Evolutionary conservation across 306 rosid species (phyloP), one percentile per base, ranked within the genome.

Genomic region (Rubus idaeus): DNA sequence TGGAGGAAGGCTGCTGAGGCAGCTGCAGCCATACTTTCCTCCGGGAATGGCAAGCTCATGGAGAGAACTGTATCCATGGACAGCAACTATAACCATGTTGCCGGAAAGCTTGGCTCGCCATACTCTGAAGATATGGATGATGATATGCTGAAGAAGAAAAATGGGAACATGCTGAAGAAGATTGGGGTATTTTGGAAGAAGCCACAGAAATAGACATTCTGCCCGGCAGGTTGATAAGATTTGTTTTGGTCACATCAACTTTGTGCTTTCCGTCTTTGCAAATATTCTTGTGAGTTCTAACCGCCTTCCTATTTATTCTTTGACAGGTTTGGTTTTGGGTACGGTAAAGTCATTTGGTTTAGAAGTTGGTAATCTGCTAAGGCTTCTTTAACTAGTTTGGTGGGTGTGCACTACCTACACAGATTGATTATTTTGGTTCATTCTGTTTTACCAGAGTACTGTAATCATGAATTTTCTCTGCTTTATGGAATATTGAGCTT

Each of bases 1-100:
- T 96, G 97, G 98, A 92, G 98, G 79, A 96, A 96, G 73, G 99
- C 99, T 6, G 99, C 99, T 3, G 99, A 96, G 68, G 98, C 99
- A 1, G 99, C 99, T 12, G 98, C 98, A 4, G 60, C 99, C n/a
- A 93, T 92, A 86, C 89, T 96, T 70, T 89, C 99, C 6, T 87
- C 92, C 0, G 98, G 98, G 42, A 91, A 88, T 10, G 96, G 96
- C 74, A 91, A 86, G 86, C 35, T 96, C 79, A 85, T 93, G 47
- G 98, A 96, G 58, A 86, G 96, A 80, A 83, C 87, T 8, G 89
- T 80, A 42, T 89, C 98, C 45, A 72, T 96, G 90, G 96, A 92
- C 75, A 85, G 80, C 84, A 88, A 47, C 87, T 92, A 87, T 44
- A 78, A 85, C 35, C 81, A 86, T 47, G 68, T 42, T 10, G 68